A percentile compares a stretch with the other conserved stretches of the same genome.
Evolutionary conservation across 2,329 filamentous ascomycete genomes (phyloP).

Genomic region (Cryphonectria parasitica): DNA sequence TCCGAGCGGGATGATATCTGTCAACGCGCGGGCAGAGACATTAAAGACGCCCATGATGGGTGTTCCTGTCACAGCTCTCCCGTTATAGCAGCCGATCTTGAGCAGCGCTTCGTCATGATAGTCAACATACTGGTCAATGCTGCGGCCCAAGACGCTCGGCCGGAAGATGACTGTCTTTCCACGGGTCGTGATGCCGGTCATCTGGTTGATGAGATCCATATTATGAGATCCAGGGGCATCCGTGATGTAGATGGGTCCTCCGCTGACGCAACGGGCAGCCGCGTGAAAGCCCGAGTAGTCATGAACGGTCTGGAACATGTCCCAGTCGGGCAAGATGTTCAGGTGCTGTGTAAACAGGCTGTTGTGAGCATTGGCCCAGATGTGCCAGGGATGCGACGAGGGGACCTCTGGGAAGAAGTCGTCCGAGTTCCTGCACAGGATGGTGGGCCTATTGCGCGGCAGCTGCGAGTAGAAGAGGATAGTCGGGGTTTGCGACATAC

Average conservation of each 20-base stretch:
- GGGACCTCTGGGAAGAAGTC: constrained; percentile 89
- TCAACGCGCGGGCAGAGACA: constrained; percentile 62
- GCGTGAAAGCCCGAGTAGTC: constrained; percentile 83
- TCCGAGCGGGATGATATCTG: constrained; percentile 70
- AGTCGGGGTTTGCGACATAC: constrained; percentile 91
- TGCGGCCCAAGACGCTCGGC: constrained; percentile 74
- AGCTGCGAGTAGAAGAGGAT: constrained; percentile 85
- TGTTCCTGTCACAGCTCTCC: constrained; percentile 67
- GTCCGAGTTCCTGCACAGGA: constrained; percentile 83
- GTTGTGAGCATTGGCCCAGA: constrained; percentile 94
- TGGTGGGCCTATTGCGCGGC: constrained; percentile 71
- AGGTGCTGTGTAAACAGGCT: constrained; percentile 79
- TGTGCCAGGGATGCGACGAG: constrained; percentile 87
- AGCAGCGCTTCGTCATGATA: constrained; percentile 76
- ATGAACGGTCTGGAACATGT: constrained; percentile 70
- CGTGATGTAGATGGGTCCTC: constrained; percentile 93
- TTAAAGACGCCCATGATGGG: constrained; percentile 88
- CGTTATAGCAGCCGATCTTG: constrained; percentile 79
- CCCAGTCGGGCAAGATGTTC: constrained; percentile 84
- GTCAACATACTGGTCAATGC: constrained; percentile 72
- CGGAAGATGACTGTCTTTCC: constrained; percentile 81
- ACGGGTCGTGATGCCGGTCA: constrained; percentile 74
- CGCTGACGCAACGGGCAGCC: constrained; percentile 85
- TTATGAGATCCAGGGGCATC: constrained; percentile 86
- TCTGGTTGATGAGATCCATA: constrained; percentile 73